Base-by-base conservation (phyloP, 495 filamentous ascomycete species). In the Trichoderma erinaceum region DNA sequence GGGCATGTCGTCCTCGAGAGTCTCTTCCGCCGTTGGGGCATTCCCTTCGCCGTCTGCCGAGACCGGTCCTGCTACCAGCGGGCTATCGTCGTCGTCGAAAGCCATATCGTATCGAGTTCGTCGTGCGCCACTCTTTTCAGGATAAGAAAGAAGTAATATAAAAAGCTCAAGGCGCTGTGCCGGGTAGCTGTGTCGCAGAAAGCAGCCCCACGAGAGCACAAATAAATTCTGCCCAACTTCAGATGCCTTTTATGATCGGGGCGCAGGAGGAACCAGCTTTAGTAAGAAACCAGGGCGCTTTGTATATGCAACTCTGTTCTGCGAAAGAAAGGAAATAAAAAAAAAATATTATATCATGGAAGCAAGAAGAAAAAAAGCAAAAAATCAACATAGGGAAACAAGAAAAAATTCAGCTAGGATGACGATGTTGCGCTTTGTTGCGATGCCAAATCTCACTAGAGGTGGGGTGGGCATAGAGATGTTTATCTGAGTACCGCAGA, bases 1-100 rank as follows among this genome's bases (percentile, higher is more conserved):
- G 74, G 93, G 92, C 4, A 88, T 86, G 35, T 65, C 64, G 70
- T 97, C 93, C 35, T 87, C 88, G 52, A 96, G 88, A 4, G 80
- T 72, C 43, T 81, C 75, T 5, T 81, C 79, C 11, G 73, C 72
- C 0, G 75, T 76, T 2, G 71, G 71, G 12, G 75, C 76, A 4
- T 72, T 70, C 4, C 44, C 64, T 4, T 67, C 68, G 4, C 66
- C 65, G 7, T 68, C n/a, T n/a, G 41, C 61, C 16, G 67, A 29
- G 8, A 71, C 8, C 10, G 63, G n/a, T 41, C 67, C 66, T 56
- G 75, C 66, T 15, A 73, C 41, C 15, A 70, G 73, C 32, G 72
- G 71, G 44, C 73, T 75, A 66, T 81, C 78, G 46, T 82, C 80
- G 70, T 83, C 80, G 74, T 83, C 81, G 67, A 80, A 76, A 15